Evolutionary conservation across 257 asterid species (phyloP), one percentile per base, ranked within the genome.

Genomic region (Lycium ferocissimum): DNA sequence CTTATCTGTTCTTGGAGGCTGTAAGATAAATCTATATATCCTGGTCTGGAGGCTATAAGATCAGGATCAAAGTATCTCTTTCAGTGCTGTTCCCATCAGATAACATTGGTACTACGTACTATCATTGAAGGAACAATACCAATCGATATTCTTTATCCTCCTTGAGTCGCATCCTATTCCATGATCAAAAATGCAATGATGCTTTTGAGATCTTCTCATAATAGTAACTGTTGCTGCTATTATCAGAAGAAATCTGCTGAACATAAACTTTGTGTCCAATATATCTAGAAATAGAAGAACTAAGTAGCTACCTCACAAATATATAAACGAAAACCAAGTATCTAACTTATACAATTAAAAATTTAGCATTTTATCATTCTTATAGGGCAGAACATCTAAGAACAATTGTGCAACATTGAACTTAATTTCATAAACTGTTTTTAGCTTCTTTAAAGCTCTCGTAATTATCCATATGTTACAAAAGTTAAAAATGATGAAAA

Each of bases 1-100:
- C 47, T 67, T 67, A 67, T 35, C 11, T 66, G 73, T 66, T 66
- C 73, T 35, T 67, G 47, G n/a, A 35, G 75, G 10, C 75, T 37
- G 49, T 67, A 15, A 35, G 33, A 26, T 26, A 26, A 26, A 26
- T 26, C 33, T 26, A 26, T 26, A 26, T 26, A 26, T 26, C 33
- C 33, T 26, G 33, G 33, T 26, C 33, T 67, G 47, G n/a, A 35
- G 75, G 10, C 75, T 37, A 20, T 67, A 15, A 35, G 75, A 35
- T 67, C 5, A 17, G n/a, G 49, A 67, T n/a, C 10, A 67, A 35
- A 67, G 47, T 65, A 2, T 13, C 20, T 67, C 12, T 6, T 14
- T 67, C 40, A 35, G 75, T n/a, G 0, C 43, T 3, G 20, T 14
- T 67, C 75, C 47, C 9, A 67, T 67, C 75, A 67, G 8, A 67